Conservation (phyloP, 257 asterid species). For the Anisodus acutangulus region DNA sequence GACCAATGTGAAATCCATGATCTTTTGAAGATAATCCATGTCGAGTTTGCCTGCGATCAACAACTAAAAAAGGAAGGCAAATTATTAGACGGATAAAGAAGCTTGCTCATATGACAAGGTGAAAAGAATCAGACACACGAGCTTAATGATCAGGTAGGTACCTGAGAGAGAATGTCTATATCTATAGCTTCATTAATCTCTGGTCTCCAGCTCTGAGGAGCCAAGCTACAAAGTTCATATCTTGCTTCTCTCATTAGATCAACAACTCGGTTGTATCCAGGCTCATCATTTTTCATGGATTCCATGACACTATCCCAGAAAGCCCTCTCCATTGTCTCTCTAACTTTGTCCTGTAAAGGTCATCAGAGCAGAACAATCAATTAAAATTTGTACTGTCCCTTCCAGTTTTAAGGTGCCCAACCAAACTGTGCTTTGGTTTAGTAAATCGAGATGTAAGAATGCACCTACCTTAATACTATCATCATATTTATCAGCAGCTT, state of each 20-base stretch:
- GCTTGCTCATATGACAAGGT: neutral
- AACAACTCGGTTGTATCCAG: conserved; percentile 64
- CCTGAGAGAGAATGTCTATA: conserved; percentile 82
- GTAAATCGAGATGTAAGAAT: conserved; percentile 6
- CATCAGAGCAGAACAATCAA: neutral
- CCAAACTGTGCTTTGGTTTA: neutral
- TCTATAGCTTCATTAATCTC: conserved; percentile 76
- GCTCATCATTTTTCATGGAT: conserved; percentile 66
- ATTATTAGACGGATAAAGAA: neutral
- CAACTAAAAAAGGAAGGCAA: conserved; percentile 47
- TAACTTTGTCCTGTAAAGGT: conserved; percentile 61
- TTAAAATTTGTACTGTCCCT: neutral
- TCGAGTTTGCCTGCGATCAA: conserved; percentile 68
- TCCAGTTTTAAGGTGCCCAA: neutral
- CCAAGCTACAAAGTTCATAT: conserved; percentile 74
- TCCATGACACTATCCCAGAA: conserved; percentile 93
- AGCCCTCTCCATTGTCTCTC: conserved; percentile 79
- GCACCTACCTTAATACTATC: conserved; percentile 56
- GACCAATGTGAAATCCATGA: conserved; percentile 66
- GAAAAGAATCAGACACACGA: conserved; percentile 7
- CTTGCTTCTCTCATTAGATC: conserved; percentile 84
- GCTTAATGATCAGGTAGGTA: conserved; percentile 28
- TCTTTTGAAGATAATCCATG: conserved; percentile 69
- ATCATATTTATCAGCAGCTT: conserved; percentile 42
- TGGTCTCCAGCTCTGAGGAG: conserved; percentile 86